Evolutionary conservation across 2,329 filamentous ascomycete species (phyloP), one percentile per base, ranked within the genome.

Genomic region (Ophiobolus disseminans): DNA sequence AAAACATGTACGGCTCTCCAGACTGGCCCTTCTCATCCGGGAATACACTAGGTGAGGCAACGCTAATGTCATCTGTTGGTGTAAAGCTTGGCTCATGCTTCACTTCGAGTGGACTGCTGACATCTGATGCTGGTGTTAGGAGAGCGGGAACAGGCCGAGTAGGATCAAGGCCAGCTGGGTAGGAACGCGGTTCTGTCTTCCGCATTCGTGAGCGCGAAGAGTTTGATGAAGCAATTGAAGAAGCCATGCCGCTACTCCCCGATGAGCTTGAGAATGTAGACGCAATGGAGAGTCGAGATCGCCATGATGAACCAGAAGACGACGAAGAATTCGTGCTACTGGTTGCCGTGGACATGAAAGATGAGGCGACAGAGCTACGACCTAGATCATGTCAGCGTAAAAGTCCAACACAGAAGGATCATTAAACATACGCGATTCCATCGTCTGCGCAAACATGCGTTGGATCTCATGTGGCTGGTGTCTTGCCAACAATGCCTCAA

Each of bases 1-100:
- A 73, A 40, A 73, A 73, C 67, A 71, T 70, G 60, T 62, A 68
- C 4, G 69, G 63, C 13, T 72, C 69, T 3, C 67, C 67, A 1
- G 61, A 45, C 26, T 61, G 66, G 28, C 51, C 40, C 52, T 65
- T 55, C 53, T 66, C 42, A 31, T 65, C 51, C 26, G 54, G 37
- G 49, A 61, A 57, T 10, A 58, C 31, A 23, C 44, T 44, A 5
- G 63, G 62, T 2, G 68, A 70, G 8, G 66, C 60, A 22, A 66
- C 58, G 44, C 62, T 69, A 32, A 65, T 55, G 16, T 69, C 65
- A 28, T 72, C 68, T 19, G 65, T 68, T 14, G 68, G 68, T 1
- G 68, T 70, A 25, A 66, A 59, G 23, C 45, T 61, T 10, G 61
- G 60, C 41, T 71, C 68, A 13, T 55, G 48, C 26, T 68, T 68